Evolutionary conservation across 129 eudicot species (phyloP).

Genomic region (Ambrosia trifida): DNA sequence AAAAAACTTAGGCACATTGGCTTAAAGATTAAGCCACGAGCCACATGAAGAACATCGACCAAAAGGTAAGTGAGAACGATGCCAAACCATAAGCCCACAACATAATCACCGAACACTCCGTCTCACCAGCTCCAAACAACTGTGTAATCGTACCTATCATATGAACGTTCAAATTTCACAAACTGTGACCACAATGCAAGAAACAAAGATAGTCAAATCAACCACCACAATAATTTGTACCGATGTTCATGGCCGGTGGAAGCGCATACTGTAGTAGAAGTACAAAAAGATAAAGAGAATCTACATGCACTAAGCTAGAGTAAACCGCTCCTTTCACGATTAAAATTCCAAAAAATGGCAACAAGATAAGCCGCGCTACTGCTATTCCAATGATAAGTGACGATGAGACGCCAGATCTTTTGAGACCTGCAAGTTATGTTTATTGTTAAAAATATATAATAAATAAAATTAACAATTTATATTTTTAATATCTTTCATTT

Average conservation of each 20-base stretch:
- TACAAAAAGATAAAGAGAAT: slow-evolving; percentile 61
- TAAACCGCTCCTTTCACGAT: slow-evolving; percentile 49
- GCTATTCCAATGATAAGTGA: slow-evolving; percentile 42
- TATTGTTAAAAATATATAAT: too few relatives aligned
- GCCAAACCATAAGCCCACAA: slow-evolving; percentile 56
- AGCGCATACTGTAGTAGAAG: slow-evolving; percentile 62
- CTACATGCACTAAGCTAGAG: slow-evolving; percentile 39
- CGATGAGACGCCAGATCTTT: slow-evolving; percentile 41
- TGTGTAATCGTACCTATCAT: slow-evolving; percentile 50
- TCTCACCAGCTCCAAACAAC: slow-evolving; percentile 56
- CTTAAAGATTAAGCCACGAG: slow-evolving; percentile 37
- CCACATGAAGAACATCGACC: slow-evolving; percentile 62
- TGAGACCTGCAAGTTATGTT: slow-evolving; percentile 38
- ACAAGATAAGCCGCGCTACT: slow-evolving; percentile 41
- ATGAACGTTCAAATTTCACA: not conserved
- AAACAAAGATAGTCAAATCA: not conserved
- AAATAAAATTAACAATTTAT: too few relatives aligned
- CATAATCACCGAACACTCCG: slow-evolving; percentile 60
- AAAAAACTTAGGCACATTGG: not conserved
- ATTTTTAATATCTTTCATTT: too few relatives aligned
- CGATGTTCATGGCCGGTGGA: slow-evolving; percentile 65
- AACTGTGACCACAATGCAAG: not conserved
- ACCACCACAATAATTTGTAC: slow-evolving; percentile 21
- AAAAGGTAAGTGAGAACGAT: slow-evolving; percentile 49
- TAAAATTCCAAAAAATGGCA: slow-evolving; percentile 50